phyloP scores from a whole-genome alignment of 2,329 filamentous ascomycete genomes.

The Seiridium unicorne region DNA sequence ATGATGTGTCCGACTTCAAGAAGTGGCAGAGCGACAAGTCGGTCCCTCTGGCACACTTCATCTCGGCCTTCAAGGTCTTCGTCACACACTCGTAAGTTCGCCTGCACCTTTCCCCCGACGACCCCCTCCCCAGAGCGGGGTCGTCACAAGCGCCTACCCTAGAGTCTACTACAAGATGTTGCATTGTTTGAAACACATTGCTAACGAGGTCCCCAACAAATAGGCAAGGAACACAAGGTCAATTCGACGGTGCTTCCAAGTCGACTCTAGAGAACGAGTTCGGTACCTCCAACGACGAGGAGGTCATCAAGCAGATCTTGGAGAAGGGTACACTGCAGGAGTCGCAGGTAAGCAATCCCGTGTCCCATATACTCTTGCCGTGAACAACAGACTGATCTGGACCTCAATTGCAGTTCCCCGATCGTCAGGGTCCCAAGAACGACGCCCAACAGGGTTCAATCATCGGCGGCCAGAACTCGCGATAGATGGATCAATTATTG shows the following conservation, averaged over 20 bases:
- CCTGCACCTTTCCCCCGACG: not conserved
- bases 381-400: not conserved
- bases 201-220: not conserved
- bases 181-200: not conserved
- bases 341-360: slow-evolving; percentile 41
- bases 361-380: no score
- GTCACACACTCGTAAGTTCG: slow-evolving; percentile 78
- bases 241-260: slow-evolving; percentile 74
- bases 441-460: slow-evolving; percentile 45
- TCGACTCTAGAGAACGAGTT: slow-evolving; percentile 80
- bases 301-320: slow-evolving; percentile 78
- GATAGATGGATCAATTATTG: not conserved
- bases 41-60: slow-evolving; percentile 78
- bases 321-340: slow-evolving; percentile 71
- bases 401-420: slow-evolving; percentile 41
- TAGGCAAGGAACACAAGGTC: slow-evolving; percentile 84
- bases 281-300: slow-evolving; percentile 75
- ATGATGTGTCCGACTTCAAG: slow-evolving; percentile 61
- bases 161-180: not conserved
- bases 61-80: slow-evolving; percentile 87
- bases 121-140: not conserved
- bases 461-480: slow-evolving; percentile 32
- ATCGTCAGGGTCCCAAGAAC: slow-evolving; percentile 52
- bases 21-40: slow-evolving; percentile 82
- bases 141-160: not conserved